Base-by-base conservation (phyloP, 306 rosid genomes). In the Dryas alaskensis region DNA sequence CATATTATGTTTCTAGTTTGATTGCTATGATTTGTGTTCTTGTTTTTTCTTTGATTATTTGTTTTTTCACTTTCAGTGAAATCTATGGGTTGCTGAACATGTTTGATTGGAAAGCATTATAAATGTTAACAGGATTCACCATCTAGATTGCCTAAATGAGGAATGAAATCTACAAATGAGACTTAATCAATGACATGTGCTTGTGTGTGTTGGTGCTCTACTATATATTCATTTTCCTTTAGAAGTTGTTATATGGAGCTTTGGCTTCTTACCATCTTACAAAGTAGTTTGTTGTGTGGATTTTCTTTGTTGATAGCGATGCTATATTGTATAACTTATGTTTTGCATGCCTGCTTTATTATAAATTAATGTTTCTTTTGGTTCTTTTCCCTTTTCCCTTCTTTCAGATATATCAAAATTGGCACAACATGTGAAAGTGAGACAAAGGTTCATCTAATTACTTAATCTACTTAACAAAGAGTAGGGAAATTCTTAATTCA, bases 381-480 rank as follows among this genome's bases (percentile, higher is more conserved):
- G 22, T 57, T 55, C 5, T 69, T 78, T 80, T 45, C 49, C 55
- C 48, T 42, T 60, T 78, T 61, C 40, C 27, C 50, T 60, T 55
- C 14, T 78, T 68, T 73, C 98, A 91, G 98, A 89, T 85, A 88
- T 91, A 75, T 72, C 83, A 73, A 89, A 73, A 84, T 81, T 93
- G 92, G 98, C 97, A 6, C 90, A 86, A 48, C 67, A 50, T 8
- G 90, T 93, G 72, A 93, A 93, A 93, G 94, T 91, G 73, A 91
- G 98, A 83, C 98, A 93, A 78, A 93, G 98, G 98, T 93, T 57
- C 5, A 16, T 9, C 27, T 16, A 25, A 45, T n/a, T 57, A 7
- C 47, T 66, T 73, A 37, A 16, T 79, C 43, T 7, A 8, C 74
- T 79, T 66, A 22, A 22, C 22, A 1, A 25, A 47, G 11, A 50